These are phyloP conservation scores for Colletotrichum cordylinicola DNA, from an alignment of 2,329 filamentous ascomycete genomes.

Conservation along the genomic window DNA sequence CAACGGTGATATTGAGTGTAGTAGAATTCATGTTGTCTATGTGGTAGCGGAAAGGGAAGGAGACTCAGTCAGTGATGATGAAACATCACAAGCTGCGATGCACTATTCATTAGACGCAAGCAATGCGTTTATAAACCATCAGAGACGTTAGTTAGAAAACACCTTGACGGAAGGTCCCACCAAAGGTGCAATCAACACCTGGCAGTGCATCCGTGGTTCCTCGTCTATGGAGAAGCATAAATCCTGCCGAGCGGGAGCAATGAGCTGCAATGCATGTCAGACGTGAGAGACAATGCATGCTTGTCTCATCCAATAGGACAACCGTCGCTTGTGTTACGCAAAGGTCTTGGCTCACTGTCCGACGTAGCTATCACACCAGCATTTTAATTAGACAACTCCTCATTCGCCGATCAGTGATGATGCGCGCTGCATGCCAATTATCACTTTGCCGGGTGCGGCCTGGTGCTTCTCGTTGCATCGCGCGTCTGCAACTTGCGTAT, in stretches of 20 bases:
- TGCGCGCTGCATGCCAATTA: not conserved
- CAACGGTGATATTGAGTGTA: not conserved
- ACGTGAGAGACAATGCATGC: not conserved
- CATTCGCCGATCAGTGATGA: not conserved
- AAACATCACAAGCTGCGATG: not conserved
- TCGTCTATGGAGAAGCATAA: not conserved
- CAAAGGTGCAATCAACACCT: not conserved
- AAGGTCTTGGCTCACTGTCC: not conserved
- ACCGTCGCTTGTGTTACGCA: not conserved
- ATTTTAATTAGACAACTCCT: not conserved
- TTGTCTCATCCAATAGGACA: not conserved
- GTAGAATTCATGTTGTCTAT: not conserved
- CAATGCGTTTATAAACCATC: not conserved
- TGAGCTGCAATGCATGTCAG: not conserved
- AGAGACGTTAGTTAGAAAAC: not conserved
- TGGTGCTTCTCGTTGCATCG: not conserved
- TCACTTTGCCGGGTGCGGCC: not conserved
- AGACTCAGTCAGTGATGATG: not conserved
- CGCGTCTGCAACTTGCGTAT: not conserved
- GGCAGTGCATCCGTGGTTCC: not conserved
- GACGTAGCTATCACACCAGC: not conserved
- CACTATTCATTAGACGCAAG: not conserved
- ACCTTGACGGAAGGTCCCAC: not conserved
- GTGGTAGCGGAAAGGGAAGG: not conserved
- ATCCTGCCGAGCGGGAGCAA: not conserved